These are phyloP conservation scores for Periconia sp. DNA, from an alignment of 2,329 filamentous ascomycete species.

Conservation along the genomic window DNA sequence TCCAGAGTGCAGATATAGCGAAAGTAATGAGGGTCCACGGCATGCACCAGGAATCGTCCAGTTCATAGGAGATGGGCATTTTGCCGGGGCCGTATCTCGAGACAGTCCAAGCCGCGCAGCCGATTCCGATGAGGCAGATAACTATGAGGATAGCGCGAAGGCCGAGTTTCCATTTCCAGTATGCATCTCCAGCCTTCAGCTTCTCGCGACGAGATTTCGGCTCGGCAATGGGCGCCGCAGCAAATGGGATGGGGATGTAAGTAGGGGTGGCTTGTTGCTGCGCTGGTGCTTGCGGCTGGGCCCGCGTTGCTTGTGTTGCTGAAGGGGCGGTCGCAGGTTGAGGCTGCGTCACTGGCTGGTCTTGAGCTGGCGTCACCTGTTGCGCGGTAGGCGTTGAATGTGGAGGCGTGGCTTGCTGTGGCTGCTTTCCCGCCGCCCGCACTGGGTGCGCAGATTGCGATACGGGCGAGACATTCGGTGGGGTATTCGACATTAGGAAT, in stretches of 20 bases:
- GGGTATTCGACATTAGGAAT: conserved; percentile 8
- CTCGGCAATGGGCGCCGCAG: not conserved
- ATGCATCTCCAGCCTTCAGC: conserved; percentile 33
- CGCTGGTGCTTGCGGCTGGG: not conserved
- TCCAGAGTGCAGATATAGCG: conserved; percentile 37
- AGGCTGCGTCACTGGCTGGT: not conserved
- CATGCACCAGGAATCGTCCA: conserved; percentile 19
- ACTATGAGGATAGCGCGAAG: conserved; percentile 29
- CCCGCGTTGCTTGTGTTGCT: not conserved
- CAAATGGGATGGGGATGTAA: not conserved
- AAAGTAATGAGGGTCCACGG: conserved; percentile 39
- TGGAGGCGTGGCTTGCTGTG: not conserved
- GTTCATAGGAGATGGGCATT: conserved; percentile 5
- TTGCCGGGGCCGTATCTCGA: conserved; percentile 1
- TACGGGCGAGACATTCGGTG: conserved; percentile 3
- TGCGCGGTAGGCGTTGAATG: not conserved
- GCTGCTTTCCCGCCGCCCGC: not conserved
- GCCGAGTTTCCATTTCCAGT: conserved; percentile 40
- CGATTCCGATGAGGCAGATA: conserved; percentile 37
- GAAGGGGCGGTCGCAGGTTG: not conserved
- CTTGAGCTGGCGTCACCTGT: not conserved
- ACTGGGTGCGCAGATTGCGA: conserved; percentile 1
- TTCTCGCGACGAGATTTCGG: conserved; percentile 18
- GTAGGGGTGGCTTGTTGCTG: not conserved
- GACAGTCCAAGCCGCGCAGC: conserved; percentile 34